Base-by-base conservation (phyloP, 371 early-diverging fungal genomes). In the Dichotomocladium elegans region DNA sequence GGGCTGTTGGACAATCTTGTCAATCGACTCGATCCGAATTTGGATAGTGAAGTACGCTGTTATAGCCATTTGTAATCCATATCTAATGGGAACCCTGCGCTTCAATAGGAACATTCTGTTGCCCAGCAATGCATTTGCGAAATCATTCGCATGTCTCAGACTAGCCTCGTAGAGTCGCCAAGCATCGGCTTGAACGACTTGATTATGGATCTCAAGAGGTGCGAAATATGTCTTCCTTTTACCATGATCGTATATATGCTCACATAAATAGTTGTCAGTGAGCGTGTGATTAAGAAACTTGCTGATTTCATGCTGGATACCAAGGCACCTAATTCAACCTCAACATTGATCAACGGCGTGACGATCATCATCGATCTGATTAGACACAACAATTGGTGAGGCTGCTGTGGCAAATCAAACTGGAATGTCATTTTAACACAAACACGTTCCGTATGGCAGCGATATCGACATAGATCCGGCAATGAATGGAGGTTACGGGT, bases 331-430 rank as follows among this genome's bases (percentile, higher is more conserved):
- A 77, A 88, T 57, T 77, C 89, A 28, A 82, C 91, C 0, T 93
- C 92, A 4, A 86, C 91, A 3, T 76, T 98, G 25, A 89, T 89
- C 54, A 90, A 93, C 64, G 94, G 93, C 47, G 92, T 94, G 34
- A 90, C 88, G 41, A 92, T 98, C 44, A 88, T 98, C 51, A 93
- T 98, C 57, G 96, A 98, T 77, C 78, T 98, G 19, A 95, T 98
- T 60, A 86, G 96, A 46, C 83, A 94, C 51, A 94, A 94, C 70
- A 94, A 93, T 80, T 72, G 80, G 83, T 34, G 17, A 15, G 28
- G 28, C 9, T 14, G 11, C 33, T 31, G 42, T 7, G 11, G 25
- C 4, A 50, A 37, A 3, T 17, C 14, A 27, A 25, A 29, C 17
- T n/a, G 31, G 4, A 19, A 37, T 27, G 42, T 21, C 6, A 4